These are phyloP conservation scores for Reutealis trisperma DNA, from an alignment of 345 rosid species.

Conservation along the genomic window DNA sequence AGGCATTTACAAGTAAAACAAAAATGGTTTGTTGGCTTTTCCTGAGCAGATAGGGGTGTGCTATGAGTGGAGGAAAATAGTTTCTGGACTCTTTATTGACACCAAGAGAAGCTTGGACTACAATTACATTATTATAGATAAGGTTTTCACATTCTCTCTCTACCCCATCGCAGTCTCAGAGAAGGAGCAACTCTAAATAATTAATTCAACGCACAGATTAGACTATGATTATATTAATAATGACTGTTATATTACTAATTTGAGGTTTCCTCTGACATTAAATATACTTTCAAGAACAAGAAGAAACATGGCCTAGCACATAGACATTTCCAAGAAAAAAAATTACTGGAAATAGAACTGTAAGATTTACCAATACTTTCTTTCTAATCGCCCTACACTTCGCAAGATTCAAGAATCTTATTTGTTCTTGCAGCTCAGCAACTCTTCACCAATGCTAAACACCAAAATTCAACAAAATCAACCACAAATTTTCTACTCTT, in stretches of 20 bases:
- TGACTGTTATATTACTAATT: not conserved
- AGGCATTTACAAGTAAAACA: slow-evolving; percentile 12
- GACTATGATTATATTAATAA: not conserved
- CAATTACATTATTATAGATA: slow-evolving; percentile 30
- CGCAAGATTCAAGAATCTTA: too few relatives aligned
- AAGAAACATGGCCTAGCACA: not conserved
- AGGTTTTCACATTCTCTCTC: slow-evolving; percentile 16
- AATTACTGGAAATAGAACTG: too few relatives aligned
- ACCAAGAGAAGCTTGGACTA: slow-evolving; percentile 41
- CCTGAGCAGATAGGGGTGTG: slow-evolving; percentile 74
- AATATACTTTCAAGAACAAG: not conserved
- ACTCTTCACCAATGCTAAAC: too few relatives aligned
- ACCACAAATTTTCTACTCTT: too few relatives aligned
- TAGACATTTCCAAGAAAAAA: too few relatives aligned
- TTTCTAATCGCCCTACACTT: too few relatives aligned
- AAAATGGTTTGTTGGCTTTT: slow-evolving; percentile 49
- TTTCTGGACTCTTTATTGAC: slow-evolving; percentile 36
- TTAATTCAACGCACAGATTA: not conserved
- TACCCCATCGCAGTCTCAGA: not conserved
- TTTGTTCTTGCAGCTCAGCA: too few relatives aligned
- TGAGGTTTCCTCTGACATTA: not conserved
- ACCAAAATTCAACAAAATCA: too few relatives aligned
- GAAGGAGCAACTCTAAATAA: not conserved
- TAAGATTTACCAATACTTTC: too few relatives aligned
- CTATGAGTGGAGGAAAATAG: slow-evolving; percentile 63